These are phyloP conservation scores for Choiromyces venosus DNA, from an alignment of 495 filamentous ascomycete species.

Conservation along the genomic window DNA sequence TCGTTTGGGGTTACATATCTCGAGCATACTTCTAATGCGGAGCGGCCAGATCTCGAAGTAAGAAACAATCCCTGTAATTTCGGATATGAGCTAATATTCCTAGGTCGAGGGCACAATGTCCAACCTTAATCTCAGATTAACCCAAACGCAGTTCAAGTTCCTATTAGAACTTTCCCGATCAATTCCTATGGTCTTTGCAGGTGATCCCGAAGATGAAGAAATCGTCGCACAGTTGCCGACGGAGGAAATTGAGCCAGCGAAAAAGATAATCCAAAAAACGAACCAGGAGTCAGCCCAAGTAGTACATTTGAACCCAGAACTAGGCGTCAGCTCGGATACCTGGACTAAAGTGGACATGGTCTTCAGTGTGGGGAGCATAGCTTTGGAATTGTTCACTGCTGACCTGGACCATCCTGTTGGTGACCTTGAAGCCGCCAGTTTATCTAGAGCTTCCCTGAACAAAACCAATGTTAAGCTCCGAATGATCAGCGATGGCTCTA, in stretches of 20 bases:
- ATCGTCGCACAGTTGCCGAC: conserved; percentile 60
- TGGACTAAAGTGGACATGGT: conserved; percentile 94
- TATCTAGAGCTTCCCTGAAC: conserved; percentile 90
- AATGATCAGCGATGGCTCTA: conserved; percentile 86
- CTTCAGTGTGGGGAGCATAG: conserved; percentile 81
- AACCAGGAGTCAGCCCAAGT: conserved; percentile 44
- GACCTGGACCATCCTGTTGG: conserved; percentile 68
- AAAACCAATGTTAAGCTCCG: conserved; percentile 84
- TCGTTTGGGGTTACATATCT: conserved; percentile 85
- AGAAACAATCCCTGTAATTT: neutral
- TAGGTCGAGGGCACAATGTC: conserved; percentile 79
- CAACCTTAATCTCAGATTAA: conserved; percentile 80
- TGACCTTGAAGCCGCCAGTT: conserved; percentile 68
- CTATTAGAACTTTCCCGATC: conserved; percentile 76
- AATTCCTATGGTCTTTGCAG: conserved; percentile 77
- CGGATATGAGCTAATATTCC: conserved; percentile 8
- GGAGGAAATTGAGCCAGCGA: conserved; percentile 51
- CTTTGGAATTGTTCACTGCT: conserved; percentile 78
- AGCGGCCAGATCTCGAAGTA: conserved; percentile 78
- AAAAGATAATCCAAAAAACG: conserved; percentile 34
- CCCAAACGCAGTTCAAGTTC: conserved; percentile 84
- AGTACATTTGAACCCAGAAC: conserved; percentile 59
- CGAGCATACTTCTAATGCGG: conserved; percentile 69
- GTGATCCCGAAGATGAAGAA: conserved; percentile 63
- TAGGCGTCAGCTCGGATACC: conserved; percentile 57